phyloP scores from a whole-genome alignment of 1,139 yeast genomes.

The Yamadazyma friedrichii region DNA sequence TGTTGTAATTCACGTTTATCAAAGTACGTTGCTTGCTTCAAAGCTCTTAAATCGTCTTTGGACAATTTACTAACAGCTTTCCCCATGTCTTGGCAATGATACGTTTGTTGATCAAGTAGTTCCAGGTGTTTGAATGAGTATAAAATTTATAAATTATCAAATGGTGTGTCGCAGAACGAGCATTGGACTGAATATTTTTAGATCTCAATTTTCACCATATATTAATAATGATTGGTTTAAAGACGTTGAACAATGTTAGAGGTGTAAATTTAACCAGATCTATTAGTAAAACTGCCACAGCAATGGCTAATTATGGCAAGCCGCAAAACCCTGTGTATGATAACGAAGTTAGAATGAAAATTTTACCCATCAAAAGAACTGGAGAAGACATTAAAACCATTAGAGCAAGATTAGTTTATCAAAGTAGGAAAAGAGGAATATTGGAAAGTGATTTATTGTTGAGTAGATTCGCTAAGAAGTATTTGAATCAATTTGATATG shows the following conservation, averaged over 20 bases:
- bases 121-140: not conserved
- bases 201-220: not conserved
- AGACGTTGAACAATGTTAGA: not conserved
- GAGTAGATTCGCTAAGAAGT: conserved; percentile 79
- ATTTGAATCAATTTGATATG: conserved; percentile 56
- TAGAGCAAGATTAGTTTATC: conserved; percentile 85
- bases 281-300: not conserved
- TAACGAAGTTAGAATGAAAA: conserved; percentile 46
- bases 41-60: conserved; percentile 81
- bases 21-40: conserved; percentile 85
- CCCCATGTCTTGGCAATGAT: conserved; percentile 58
- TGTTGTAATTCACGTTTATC: conserved; percentile 94
- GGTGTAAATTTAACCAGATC: not conserved
- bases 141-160: not conserved
- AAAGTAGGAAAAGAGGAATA: conserved; percentile 93
- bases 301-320: conserved; percentile 33
- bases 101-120: not conserved
- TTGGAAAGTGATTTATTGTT: conserved; percentile 86
- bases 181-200: too few relatives aligned
- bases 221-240: not conserved
- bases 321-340: conserved; percentile 45
- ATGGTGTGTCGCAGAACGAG: too few relatives aligned
- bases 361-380: conserved; percentile 71
- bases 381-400: conserved; percentile 76
- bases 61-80: conserved; percentile 91